Conservation (phyloP, 805 yeast genomes). For the Candida berthetii region DNA sequence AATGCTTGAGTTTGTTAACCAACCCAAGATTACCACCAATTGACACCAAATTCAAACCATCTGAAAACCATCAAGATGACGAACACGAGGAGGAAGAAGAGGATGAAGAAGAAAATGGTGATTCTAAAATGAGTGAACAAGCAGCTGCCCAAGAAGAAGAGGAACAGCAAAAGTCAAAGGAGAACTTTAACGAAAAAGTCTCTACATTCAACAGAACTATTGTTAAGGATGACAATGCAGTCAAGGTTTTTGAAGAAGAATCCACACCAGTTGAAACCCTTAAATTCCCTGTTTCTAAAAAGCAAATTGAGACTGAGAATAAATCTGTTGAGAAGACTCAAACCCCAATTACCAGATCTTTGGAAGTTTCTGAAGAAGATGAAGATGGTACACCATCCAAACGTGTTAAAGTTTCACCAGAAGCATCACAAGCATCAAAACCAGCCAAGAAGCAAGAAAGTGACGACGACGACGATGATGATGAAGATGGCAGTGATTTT, state of each 20-base stretch:
- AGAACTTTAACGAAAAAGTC: slow-evolving; percentile 8
- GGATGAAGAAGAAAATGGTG: slow-evolving; percentile 9
- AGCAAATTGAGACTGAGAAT: too few species aligned
- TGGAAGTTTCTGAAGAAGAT: slow-evolving; percentile 11
- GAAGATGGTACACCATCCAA: slow-evolving; percentile 18
- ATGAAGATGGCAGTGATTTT: slow-evolving; percentile 36
- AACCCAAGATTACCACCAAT: slow-evolving; percentile 70
- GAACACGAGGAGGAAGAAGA: slow-evolving; percentile 23
- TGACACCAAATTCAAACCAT: slow-evolving; percentile 15
- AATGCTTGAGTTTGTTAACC: slow-evolving; percentile 49
- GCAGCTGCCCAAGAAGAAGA: too few species aligned
- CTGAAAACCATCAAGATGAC: slow-evolving; percentile 16
- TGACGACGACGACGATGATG: slow-evolving; percentile 12
- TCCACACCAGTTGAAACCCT: neutral
- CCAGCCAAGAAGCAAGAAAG: slow-evolving; percentile 7
- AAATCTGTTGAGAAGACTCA: too few species aligned
- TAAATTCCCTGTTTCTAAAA: neutral
- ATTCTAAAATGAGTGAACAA: too few species aligned
- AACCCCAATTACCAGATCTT: slow-evolving; percentile 11
- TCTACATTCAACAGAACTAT: slow-evolving; percentile 1
- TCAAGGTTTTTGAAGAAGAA: slow-evolving; percentile 13
- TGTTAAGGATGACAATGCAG: slow-evolving; percentile 3
- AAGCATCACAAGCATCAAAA: neutral
- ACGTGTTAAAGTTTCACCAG: slow-evolving; percentile 12
- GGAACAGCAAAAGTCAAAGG: too few species aligned